Percentiles rank a stretch among this genome's conserved stretches.
phyloP scores from a whole-genome alignment of 179 eudicot genomes.

The Silene noctiflora region DNA sequence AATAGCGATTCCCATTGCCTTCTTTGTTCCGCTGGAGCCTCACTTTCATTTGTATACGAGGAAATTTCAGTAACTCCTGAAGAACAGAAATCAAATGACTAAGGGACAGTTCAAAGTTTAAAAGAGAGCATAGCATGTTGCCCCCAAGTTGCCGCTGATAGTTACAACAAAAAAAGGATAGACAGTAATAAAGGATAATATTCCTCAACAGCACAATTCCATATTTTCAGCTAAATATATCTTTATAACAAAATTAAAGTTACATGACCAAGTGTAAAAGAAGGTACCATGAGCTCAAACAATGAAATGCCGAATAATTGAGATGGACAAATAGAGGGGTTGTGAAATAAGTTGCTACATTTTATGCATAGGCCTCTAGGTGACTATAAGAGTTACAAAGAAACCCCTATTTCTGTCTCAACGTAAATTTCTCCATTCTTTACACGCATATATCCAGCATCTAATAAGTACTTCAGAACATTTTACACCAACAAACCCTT shows the following conservation, averaged over 20 bases:
- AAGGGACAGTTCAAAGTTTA: neutral
- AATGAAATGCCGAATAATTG: neutral
- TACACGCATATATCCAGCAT: neutral
- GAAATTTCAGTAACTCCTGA: slow-evolving; percentile 81
- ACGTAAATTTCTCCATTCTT: neutral
- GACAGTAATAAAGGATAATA: neutral
- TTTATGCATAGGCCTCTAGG: neutral
- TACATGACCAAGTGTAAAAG: neutral
- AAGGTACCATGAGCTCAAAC: neutral
- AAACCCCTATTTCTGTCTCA: neutral
- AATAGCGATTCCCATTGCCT: slow-evolving; percentile 22
- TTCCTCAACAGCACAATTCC: neutral
- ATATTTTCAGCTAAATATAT: neutral
- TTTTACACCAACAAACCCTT: neutral
- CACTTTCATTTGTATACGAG: slow-evolving; percentile 60
- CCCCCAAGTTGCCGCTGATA: neutral
- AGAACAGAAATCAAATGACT: slow-evolving; percentile 15
- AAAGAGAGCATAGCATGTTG: neutral
- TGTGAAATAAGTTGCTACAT: neutral
- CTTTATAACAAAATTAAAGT: neutral
- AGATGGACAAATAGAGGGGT: neutral
- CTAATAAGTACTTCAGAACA: neutral
- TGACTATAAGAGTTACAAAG: neutral
- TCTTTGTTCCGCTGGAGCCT: slow-evolving; percentile 48
- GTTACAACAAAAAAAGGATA: neutral